A percentile compares a stretch with the other conserved stretches of the same genome.
Evolutionary conservation across 371 early-diverging fungal species (phyloP).

Genomic region (Apophysomyces ossiformis): DNA sequence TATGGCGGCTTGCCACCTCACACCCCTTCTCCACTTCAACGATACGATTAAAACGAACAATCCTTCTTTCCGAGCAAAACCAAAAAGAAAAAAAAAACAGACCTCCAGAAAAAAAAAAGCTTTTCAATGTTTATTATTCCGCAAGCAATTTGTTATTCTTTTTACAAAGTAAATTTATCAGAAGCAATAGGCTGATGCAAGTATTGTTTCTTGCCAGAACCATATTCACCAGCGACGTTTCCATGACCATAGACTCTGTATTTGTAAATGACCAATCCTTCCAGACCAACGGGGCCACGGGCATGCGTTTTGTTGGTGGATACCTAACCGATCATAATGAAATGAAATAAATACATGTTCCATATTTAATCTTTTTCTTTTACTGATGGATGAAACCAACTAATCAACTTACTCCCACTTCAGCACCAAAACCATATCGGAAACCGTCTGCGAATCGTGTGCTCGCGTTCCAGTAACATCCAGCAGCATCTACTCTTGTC

Average conservation of each 20-base stretch:
- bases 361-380: too few relatives aligned
- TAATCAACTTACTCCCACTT: constrained; percentile 79
- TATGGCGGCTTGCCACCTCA: not conserved
- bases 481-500: constrained; percentile 94
- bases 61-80: not conserved
- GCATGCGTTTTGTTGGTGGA: constrained; percentile 98
- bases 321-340: constrained; percentile 38
- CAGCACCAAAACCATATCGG: constrained; percentile 97
- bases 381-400: too few relatives aligned
- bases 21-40: constrained; percentile 11
- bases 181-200: constrained; percentile 64
- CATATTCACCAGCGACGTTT: constrained; percentile 81
- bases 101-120: not conserved
- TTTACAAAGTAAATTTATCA: constrained; percentile 37
- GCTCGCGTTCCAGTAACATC: constrained; percentile 96
- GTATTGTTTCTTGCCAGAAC: constrained; percentile 75
- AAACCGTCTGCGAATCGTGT: constrained; percentile 98
- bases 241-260: constrained; percentile 91
- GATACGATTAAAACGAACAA: not conserved
- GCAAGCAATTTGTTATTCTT: not conserved
- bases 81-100: not conserved
- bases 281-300: constrained; percentile 96
- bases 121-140: not conserved
- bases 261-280: constrained; percentile 96
- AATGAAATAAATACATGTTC: too few relatives aligned